Evolutionary conservation across 768 basidiomycete species (phyloP).

Genomic region (Tephrocybe sp.): DNA sequence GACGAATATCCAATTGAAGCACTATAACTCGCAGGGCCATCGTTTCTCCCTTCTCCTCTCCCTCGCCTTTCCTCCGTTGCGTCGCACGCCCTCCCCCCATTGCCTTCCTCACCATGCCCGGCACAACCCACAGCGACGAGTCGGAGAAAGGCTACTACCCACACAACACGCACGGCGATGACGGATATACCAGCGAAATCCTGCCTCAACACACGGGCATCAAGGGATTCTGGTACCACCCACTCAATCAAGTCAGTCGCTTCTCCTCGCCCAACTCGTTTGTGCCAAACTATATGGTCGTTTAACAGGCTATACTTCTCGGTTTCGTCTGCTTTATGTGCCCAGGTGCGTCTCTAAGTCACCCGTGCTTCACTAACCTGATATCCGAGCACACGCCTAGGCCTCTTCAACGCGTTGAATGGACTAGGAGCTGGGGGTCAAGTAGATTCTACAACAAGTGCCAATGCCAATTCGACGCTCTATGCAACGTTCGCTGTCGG

Average conservation of each 20-base stretch:
- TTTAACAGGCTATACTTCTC: constrained; percentile 42
- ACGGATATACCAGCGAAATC: constrained; percentile 18
- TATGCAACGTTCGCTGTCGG: constrained; percentile 61
- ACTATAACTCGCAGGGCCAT: constrained; percentile 14
- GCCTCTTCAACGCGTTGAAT: constrained; percentile 62
- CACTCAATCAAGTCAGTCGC: constrained; percentile 45
- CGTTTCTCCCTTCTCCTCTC: neutral
- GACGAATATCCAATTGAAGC: constrained; percentile 14
- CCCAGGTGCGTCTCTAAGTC: constrained; percentile 40
- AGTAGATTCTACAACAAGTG: constrained; percentile 49
- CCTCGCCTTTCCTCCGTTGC: constrained; percentile 1
- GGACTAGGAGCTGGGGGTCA: constrained; percentile 67
- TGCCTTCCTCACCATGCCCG: constrained; percentile 3
- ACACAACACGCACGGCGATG: constrained; percentile 21
- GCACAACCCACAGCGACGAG: constrained; percentile 6
- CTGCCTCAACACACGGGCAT: constrained; percentile 36
- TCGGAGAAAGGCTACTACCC: constrained; percentile 20
- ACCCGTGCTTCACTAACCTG: neutral
- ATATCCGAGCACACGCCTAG: constrained; percentile 29
- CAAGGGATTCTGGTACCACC: constrained; percentile 51
- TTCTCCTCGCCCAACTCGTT: neutral
- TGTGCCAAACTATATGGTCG: neutral
- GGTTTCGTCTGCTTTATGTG: constrained; percentile 60
- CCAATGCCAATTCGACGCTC: constrained; percentile 56
- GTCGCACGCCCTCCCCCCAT: neutral